Evolutionary conservation across 148 eudicot genomes (phyloP), one percentile per base, ranked within the genome.

Genomic region (Rheum nobile): DNA sequence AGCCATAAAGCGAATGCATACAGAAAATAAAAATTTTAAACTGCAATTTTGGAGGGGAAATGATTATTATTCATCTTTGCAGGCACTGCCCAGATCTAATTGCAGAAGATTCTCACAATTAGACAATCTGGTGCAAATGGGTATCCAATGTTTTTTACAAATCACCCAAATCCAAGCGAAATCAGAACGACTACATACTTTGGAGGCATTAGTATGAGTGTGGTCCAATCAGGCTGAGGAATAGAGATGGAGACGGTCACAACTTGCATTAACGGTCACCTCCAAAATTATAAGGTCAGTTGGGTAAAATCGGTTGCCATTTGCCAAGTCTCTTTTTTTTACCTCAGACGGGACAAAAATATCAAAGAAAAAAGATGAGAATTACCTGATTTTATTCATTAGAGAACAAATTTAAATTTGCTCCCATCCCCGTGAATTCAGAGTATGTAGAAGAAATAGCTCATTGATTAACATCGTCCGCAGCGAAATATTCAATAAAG

Each of bases 1-100:
- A 82, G 78, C 72, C 74, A 82, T 76, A 24, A 80, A 76, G 82
- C 34, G 61, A 42, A 72, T 41, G 79, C 26, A 61, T 65, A 78
- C 79, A 78, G 80, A 75, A 54, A 82, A 81, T 63, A 43, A 63
- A 42, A 65, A 48, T 43, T 75, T 63, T 12, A 69, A n/a, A 37
- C 72, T 22, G 72, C 72, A 41, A 70, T 8, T 21, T 38, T 65
- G 28, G 24, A 8, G 24, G 69, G 4, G 37, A 63, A 63, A 3
- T 28, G 69, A 63, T 28, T 63, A 63, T 29, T 3, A 29, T 83
- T 81, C 79, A 86, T 87, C 89, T 87, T 87, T 84, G 83, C 82
- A 65, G 84, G 42, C 34, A 74, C 43, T 24, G 70, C 77, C 75
- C 78, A 79, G 89, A 86, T 88, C 92, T 84, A 76, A 72, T 44